Evolutionary conservation across 805 yeast species (phyloP), one percentile per base, ranked within the genome.

Genomic region (Wickerhamiella galacta): DNA sequence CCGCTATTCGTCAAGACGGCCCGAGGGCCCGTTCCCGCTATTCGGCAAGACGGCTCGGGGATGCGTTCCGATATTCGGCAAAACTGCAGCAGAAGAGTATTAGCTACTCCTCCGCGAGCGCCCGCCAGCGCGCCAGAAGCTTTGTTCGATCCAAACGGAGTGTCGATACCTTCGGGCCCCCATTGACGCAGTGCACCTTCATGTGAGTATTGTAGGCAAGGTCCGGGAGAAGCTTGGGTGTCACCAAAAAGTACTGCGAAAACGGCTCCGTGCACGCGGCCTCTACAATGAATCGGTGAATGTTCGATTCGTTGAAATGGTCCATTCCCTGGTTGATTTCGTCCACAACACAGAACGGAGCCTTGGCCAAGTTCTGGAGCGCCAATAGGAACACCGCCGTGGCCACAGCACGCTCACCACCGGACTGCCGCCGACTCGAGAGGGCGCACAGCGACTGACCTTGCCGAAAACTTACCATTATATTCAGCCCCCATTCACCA

Each of bases 291-390:
- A 80, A 70, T 40, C 70, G 68, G 51, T 87, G 95, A 2, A 90
- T 85, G 57, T 70, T 64, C 40, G 85, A 69, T 54, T 90, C 98
- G 49, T 90, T 90, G 39, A 70, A 70, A 9, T 92, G 78, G 57
- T 90, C 99, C 96, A 90, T 85, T 43, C 98, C 99, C 58, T 90
- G 99, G 52, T 90, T 90, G 40, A 90, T 92, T 60, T 90, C 99
- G 56, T 90, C 99, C 6, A 90, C 95, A 3, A 87, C 85, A 49
- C 96, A 63, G 48, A 90, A 82, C 7, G 98, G 96, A 0, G 95
- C 81, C 19, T 68, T 66, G 0, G 95, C 75, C 36, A 78, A 63
- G 8, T 83, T 87, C 57, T 90, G 99, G 40, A 90, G 60, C 1
- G 96, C 75, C 63, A 90, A 79, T 49, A 90, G 68, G 51, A 78